These are phyloP conservation scores for Musa schizocarpa DNA, from an alignment of 176 grass and related monocot genomes.

Conservation along the genomic window DNA sequence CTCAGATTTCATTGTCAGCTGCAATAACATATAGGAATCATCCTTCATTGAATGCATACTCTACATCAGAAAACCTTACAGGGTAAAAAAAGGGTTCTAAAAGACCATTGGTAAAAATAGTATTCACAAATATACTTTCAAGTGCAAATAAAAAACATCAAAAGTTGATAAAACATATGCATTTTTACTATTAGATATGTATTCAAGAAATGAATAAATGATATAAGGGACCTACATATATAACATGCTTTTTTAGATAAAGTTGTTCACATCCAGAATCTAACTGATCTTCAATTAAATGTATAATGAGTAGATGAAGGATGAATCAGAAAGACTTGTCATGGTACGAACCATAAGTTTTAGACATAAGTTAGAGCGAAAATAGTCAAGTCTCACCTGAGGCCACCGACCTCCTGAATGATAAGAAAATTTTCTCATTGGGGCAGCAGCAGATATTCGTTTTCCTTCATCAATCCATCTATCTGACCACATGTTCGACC, in stretches of 20 bases:
- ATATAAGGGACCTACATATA: not conserved
- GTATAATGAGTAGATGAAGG: too few relatives aligned
- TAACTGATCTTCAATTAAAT: too few relatives aligned
- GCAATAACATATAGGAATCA: too few relatives aligned
- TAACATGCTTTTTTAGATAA: not conserved
- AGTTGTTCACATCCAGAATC: not conserved
- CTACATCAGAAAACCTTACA: too few relatives aligned
- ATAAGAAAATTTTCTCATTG: slow-evolving; percentile 44
- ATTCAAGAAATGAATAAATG: not conserved
- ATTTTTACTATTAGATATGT: not conserved
- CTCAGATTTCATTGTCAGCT: too few relatives aligned
- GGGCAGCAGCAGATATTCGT: slow-evolving; percentile 32
- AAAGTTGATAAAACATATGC: too few relatives aligned
- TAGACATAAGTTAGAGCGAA: not conserved
- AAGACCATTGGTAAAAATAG: not conserved
- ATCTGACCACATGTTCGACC: slow-evolving; percentile 78
- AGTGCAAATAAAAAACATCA: too few relatives aligned
- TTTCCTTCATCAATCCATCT: slow-evolving; percentile 79
- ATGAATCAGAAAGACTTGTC: not conserved
- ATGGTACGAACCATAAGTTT: not conserved
- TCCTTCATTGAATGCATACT: too few relatives aligned
- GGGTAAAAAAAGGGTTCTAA: too few relatives aligned
- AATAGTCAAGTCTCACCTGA: slow-evolving; percentile 40
- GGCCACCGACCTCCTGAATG: slow-evolving; percentile 78
- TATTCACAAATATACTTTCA: not conserved